Evolutionary conservation across 1,139 yeast species (phyloP), one percentile per base, ranked within the genome.

Genomic region (Yamadazyma aaseri): DNA sequence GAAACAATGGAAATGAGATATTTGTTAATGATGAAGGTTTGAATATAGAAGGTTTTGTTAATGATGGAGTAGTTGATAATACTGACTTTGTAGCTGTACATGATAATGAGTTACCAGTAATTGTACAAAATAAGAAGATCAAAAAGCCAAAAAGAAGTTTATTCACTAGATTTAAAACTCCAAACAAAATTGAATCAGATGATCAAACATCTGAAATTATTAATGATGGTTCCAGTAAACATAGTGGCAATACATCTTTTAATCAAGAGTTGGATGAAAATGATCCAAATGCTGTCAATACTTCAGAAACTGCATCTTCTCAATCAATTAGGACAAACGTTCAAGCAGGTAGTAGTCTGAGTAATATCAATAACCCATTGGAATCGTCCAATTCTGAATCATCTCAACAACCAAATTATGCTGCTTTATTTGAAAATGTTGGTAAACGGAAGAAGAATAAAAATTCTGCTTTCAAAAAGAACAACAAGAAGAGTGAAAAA

Each of bases 401-500:
- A n/a, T 33, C 38, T 22, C 69, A 62, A 33, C 70, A 62, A 34
- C 74, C 74, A 1, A 71, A 70, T 46, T 70, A 70, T 45, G 73
- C 68, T 2, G 73, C 74, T 3, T 56, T 70, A 20, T 70, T 70
- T 45, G 66, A 67, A 39, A 65, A 66, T 35, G 71, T 70, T 6
- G 73, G 73, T 2, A 70, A 68, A 41, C 49, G 75, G 25, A 63
- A 65, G 40, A 56, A 60, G 15, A 61, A 56, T 10, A 34, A 63
- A 55, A 42, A 21, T 15, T 25, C 37, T 7, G 28, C 38, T 20
- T 33, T 41, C 38, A 32, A 39, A 30, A 21, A 22, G 14, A 36
- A 31, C n/a, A 17, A 25, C 3, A 28, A 35, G 16, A 41, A 38
- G 28, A 30, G 26, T 12, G 36, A 31, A 14, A 29, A 31, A 20